Evolutionary conservation across 805 yeast species (phyloP), one percentile per base, ranked within the genome.

Genomic region (Yarrowia hollandica): DNA sequence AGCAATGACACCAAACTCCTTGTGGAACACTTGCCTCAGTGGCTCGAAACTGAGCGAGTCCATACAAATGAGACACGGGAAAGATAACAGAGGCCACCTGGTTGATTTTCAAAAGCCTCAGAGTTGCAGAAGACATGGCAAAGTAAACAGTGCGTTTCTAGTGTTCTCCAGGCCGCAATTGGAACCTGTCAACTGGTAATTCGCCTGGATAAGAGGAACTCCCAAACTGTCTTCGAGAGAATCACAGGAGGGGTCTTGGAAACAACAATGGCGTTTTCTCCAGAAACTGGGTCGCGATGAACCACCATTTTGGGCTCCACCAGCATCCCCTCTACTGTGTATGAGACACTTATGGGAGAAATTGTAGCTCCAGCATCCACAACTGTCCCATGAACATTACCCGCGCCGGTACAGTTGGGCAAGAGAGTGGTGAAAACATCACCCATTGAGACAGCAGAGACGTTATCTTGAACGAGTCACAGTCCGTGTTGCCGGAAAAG

Each of bases 91-190:
- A 44, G 3, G 52, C 35, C 4, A 44, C 52, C 35, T 44, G 52
- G 25, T 30, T 11, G 12, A 12, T 19, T 8, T 44, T 44, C n/a
- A 28, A 3, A 3, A 35, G 76, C 82, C 78, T 55, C 92, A 92
- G 6, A 71, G 75, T 71, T 4, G 72, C 72, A 1, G 68, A 64
- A 6, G 71, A 69, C 60, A 70, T 68, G 64, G 70, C 66, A 62
- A 65, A 66, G 59, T 68, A 68, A 1, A 70, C 71, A 1, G 37
- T 22, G 15, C 56, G 15, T 5, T 11, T n/a, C 11, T 16, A 12
- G 5, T 16, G 14, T 22, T 48, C 56, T 8, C 10, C 15, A 8
- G 56, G 56, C 2, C 14, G n/a, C 12, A 48, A 11, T 9, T 33
- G 30, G 31, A 48, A 23, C 15, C 41, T n/a, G 22, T 23, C 22